A percentile compares a stretch with the other conserved stretches of the same genome.
Evolutionary conservation across 78 protist species (phyloP).

Genomic region (Dictyostelium citrinum): DNA sequence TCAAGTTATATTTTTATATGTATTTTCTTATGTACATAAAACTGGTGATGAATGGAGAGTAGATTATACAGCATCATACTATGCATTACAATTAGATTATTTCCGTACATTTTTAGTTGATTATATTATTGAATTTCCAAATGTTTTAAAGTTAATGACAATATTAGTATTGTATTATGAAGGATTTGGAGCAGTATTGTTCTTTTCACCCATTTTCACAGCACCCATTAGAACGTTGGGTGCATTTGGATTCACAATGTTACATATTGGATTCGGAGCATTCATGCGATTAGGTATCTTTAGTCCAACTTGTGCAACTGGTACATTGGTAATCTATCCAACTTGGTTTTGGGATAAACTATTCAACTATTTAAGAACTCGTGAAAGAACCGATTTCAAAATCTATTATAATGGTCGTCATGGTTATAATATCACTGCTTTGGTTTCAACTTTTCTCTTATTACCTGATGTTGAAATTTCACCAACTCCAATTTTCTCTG

Average conservation of each 20-base stretch:
- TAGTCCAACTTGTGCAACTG: slow-evolving; percentile 55
- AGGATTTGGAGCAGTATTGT: slow-evolving; percentile 21
- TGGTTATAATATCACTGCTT: slow-evolving; percentile 25
- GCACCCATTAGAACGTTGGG: slow-evolving; percentile 17
- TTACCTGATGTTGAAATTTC: slow-evolving; percentile 48
- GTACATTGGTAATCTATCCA: slow-evolving; percentile 18
- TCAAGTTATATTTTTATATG: slow-evolving; percentile 55
- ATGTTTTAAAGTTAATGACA: background rate
- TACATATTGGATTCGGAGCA: slow-evolving; percentile 56
- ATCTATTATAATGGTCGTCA: slow-evolving; percentile 39
- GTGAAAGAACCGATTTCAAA: slow-evolving; percentile 60
- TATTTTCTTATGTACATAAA: slow-evolving; percentile 62
- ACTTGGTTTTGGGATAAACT: slow-evolving; percentile 52
- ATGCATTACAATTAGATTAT: slow-evolving; percentile 55
- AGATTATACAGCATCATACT: slow-evolving; percentile 53
- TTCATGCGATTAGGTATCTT: slow-evolving; percentile 67
- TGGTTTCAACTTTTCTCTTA: slow-evolving; percentile 28
- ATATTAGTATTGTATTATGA: slow-evolving; percentile 39
- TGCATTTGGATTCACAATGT: slow-evolving; percentile 46
- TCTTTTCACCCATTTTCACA: slow-evolving; percentile 31
- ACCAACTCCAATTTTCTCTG: background rate
- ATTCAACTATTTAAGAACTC: slow-evolving; percentile 7
- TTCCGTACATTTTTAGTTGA: slow-evolving; percentile 58
- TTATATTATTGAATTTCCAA: slow-evolving; percentile 22
- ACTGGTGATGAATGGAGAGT: slow-evolving; percentile 79